phyloP scores from a whole-genome alignment of 495 filamentous ascomycete genomes.

The Saxispiralis lemnorum region DNA sequence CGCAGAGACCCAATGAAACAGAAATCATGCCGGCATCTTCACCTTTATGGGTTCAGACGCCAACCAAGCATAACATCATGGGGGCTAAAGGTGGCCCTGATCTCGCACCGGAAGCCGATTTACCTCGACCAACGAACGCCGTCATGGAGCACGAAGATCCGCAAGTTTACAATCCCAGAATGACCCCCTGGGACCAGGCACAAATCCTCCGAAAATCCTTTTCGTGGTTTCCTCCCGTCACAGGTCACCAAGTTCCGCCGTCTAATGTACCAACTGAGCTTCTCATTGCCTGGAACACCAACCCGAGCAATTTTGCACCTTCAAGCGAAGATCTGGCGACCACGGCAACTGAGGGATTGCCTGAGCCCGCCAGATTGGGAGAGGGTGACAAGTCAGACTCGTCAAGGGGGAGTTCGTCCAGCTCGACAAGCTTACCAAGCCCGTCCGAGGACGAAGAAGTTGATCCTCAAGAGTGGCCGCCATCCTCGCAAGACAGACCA shows the following conservation, averaged over 20 bases:
- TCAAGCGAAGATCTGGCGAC: neutral
- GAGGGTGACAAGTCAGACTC: neutral
- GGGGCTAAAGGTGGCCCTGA: neutral
- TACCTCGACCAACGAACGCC: no score
- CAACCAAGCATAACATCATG: neutral
- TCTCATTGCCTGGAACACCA: slow-evolving; percentile 4
- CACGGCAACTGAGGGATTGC: no score
- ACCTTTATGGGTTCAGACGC: neutral
- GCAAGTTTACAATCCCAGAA: slow-evolving; percentile 24
- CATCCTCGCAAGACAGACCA: no score
- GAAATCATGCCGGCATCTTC: neutral
- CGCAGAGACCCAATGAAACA: neutral
- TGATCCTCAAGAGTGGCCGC: no score
- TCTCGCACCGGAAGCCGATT: neutral
- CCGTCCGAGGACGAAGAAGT: no score
- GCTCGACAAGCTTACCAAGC: no score
- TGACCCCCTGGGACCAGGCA: slow-evolving; percentile 43
- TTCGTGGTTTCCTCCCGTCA: slow-evolving; percentile 16
- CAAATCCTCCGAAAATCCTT: slow-evolving; percentile 35
- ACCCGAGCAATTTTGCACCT: neutral
- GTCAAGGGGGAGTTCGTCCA: neutral
- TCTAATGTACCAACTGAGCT: slow-evolving; percentile 13
- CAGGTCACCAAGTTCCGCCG: slow-evolving; percentile 8
- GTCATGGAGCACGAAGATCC: slow-evolving; percentile 22
- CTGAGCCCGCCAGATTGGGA: neutral